Conservation (phyloP, 257 asterid species). For the Apocynum venetum region DNA sequence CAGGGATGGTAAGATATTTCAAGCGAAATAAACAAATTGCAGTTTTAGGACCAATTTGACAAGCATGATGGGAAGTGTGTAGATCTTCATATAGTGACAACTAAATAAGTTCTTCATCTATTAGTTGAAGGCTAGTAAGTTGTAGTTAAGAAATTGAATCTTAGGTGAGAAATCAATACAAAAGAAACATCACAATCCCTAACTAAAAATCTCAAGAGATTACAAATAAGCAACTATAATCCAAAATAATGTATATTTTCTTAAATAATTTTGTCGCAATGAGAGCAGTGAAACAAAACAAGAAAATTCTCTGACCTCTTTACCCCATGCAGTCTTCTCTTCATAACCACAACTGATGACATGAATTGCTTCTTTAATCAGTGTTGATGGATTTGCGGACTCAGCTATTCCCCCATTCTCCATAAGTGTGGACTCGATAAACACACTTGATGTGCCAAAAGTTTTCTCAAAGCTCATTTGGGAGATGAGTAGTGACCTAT, state of each 20-base stretch:
- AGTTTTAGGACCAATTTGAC: not conserved
- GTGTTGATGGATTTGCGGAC: conserved; percentile 67
- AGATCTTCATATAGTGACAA: not conserved
- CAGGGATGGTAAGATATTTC: not conserved
- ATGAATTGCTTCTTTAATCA: conserved; percentile 92
- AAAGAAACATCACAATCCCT: not conserved
- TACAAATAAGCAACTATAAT: not conserved
- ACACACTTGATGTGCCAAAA: conserved; percentile 80
- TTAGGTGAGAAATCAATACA: not conserved
- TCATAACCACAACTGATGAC: conserved; percentile 95
- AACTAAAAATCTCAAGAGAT: not conserved
- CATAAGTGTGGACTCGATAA: conserved; percentile 89
- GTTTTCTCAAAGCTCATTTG: conserved; percentile 97
- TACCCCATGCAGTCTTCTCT: conserved; percentile 99
- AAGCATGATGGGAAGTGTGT: not conserved
- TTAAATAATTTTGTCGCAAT: not conserved
- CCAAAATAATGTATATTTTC: not conserved
- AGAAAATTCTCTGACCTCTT: conserved; percentile 59
- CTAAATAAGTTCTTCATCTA: not conserved
- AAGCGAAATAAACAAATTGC: no score
- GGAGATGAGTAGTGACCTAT: conserved; percentile 87
- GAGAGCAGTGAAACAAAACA: not conserved
- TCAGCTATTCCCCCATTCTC: conserved; percentile 90
- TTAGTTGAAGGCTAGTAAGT: no score
- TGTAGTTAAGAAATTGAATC: no score